A percentile compares a stretch with the other conserved stretches of the same genome.
Conservation (phyloP, 2,329 filamentous ascomycete species). For the Macrophomina phaseolina region DNA sequence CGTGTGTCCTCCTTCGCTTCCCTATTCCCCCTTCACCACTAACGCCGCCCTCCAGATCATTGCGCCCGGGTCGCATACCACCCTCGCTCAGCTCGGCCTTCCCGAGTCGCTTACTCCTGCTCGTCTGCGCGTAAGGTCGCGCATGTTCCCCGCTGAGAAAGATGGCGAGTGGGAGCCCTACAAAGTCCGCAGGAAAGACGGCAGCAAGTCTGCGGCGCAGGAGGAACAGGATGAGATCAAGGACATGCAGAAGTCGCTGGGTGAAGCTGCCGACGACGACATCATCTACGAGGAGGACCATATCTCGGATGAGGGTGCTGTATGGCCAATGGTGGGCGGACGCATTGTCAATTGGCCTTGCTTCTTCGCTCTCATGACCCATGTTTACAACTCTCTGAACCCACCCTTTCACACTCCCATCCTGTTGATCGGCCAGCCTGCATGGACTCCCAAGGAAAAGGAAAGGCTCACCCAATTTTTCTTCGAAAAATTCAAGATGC, state of each 20-base stretch:
- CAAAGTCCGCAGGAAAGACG: conserved; percentile 66
- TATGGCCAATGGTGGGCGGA: conserved; percentile 84
- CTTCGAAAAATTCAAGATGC: conserved; percentile 96
- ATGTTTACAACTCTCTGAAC: conserved; percentile 87
- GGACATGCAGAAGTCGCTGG: conserved; percentile 35
- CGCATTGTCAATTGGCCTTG: conserved; percentile 88
- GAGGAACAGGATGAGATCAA: conserved; percentile 39
- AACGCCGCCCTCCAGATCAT: conserved; percentile 58
- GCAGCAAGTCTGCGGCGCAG: conserved; percentile 33
- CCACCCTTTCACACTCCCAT: conserved; percentile 95
- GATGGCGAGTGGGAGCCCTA: conserved; percentile 81
- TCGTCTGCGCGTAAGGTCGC: conserved; percentile 82
- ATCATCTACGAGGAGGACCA: conserved; percentile 85
- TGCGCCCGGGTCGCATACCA: conserved; percentile 85
- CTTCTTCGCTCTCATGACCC: conserved; percentile 90
- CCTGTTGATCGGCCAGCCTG: conserved; percentile 85
- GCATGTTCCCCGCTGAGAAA: conserved; percentile 87
- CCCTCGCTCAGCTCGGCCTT: conserved; percentile 87
- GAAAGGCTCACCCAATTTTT: conserved; percentile 91
- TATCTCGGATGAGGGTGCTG: conserved; percentile 83
- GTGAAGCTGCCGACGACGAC: conserved; percentile 56
- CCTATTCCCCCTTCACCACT: not conserved
- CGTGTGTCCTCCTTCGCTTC: conserved; percentile 35
- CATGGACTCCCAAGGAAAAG: conserved; percentile 86
- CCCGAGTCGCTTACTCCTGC: conserved; percentile 91